Base-by-base conservation (phyloP, 176 grass and related monocot genomes). In the Eleusine coracana region DNA sequence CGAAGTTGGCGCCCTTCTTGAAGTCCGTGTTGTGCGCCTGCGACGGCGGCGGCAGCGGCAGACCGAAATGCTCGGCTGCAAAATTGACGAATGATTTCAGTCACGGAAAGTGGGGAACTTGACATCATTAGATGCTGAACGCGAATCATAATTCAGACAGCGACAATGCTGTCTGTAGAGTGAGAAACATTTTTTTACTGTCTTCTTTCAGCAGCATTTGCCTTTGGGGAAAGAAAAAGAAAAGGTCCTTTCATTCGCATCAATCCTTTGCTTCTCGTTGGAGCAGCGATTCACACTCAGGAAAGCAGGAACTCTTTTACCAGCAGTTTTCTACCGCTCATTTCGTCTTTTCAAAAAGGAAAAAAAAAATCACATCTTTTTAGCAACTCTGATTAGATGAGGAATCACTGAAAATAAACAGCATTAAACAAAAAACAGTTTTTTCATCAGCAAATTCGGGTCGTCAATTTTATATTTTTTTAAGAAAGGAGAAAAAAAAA, bases 1-100 rank as follows among this genome's bases (percentile, higher is more conserved):
- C 89, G 45, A 94, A 94, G 77, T 94, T 94, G 45, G 89, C 92
- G n/a, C 95, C 95, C 45, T 86, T 84, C 42, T 50, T 86, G 88
- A 97, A 97, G 80, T 88, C 80, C 62, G 15, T 71, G 42, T 41
- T 76, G 55, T 80, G 87, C 41, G 88, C 84, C 76, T 92, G 83
- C 3, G 95, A 97, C 29, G 95, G 75, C 36, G 86, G 92, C 18
- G 88, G 92, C 88, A 97, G 68, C 8, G 95, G 92, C 41, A 97
- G 88, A 20, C 92, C 95, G 64, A 94, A 92, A 59, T 92, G 83
- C 90, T 92, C 86, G 7, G 95, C 92, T 97, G 70, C 39, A 86
- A 46, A 74, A 49, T 60, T 42, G 39, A 5, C 11, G 16, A 50
- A 44, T 75, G 20, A 65, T 70, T 46, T 37, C 20, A 52, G 44